These are phyloP conservation scores for Aureobasidium sp. DNA, from an alignment of 2,329 filamentous ascomycete genomes.

Conservation along the genomic window DNA sequence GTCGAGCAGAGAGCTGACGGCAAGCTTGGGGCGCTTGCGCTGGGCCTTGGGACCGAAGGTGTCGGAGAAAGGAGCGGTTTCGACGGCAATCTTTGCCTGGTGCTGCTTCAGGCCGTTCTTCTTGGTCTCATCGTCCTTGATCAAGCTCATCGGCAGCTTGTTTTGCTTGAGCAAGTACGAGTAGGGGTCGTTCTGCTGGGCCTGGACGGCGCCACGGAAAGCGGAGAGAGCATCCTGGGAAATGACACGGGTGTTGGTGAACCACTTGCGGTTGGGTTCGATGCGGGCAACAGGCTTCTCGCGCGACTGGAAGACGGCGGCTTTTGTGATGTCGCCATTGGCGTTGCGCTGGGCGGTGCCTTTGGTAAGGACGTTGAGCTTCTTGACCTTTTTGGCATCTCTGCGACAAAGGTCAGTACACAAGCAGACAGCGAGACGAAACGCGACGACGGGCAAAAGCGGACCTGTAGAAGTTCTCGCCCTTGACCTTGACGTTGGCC, in stretches of 20 bases:
- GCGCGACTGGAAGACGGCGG: slow-evolving; percentile 74
- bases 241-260: slow-evolving; percentile 86
- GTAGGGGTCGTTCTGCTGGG: slow-evolving; percentile 84
- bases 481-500: slow-evolving; percentile 85
- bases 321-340: slow-evolving; percentile 73
- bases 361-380: slow-evolving; percentile 83
- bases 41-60: slow-evolving; percentile 93
- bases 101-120: slow-evolving; percentile 85
- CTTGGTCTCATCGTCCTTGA: slow-evolving; percentile 60
- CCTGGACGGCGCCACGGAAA: slow-evolving; percentile 87
- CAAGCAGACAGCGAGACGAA: not conserved
- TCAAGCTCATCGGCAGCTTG: slow-evolving; percentile 92
- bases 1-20: slow-evolving; percentile 72
- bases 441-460: slow-evolving; percentile 33
- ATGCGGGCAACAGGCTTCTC: slow-evolving; percentile 78
- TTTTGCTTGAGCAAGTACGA: slow-evolving; percentile 93
- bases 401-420: slow-evolving; percentile 28
- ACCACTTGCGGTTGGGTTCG: slow-evolving; percentile 97
- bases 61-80: slow-evolving; percentile 75
- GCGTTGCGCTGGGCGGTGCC: slow-evolving; percentile 77
- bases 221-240: slow-evolving; percentile 79
- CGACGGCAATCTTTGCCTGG: slow-evolving; percentile 86
- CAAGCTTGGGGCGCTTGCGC: slow-evolving; percentile 84
- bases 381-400: slow-evolving; percentile 79
- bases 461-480: slow-evolving; percentile 98